Conservation (phyloP, 1,139 yeast genomes). For the Protomyces inundatus region DNA sequence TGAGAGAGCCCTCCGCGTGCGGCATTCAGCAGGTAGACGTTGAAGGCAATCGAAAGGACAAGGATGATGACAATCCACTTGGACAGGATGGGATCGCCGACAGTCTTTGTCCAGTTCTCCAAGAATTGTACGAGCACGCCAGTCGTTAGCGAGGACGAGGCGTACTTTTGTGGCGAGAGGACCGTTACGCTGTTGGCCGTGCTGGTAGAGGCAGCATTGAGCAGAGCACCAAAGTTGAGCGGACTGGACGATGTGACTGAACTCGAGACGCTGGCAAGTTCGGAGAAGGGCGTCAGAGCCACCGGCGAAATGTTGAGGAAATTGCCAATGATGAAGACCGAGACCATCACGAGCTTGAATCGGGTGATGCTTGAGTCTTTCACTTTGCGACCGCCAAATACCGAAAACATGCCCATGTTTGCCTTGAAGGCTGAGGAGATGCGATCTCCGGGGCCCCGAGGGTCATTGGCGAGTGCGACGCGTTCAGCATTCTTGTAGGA, state of each 20-base stretch:
- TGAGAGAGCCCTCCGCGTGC: conserved; percentile 34
- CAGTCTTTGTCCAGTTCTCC: conserved; percentile 61
- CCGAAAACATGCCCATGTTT: conserved; percentile 25
- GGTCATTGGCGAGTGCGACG: conserved; percentile 41
- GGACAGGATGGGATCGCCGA: conserved; percentile 74
- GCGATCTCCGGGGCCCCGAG: conserved; percentile 26
- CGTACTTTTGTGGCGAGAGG: conserved; percentile 61
- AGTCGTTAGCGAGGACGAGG: conserved; percentile 64
- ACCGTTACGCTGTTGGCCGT: conserved; percentile 47
- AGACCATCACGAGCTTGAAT: conserved; percentile 51
- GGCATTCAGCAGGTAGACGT: conserved; percentile 64
- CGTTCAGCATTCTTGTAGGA: conserved; percentile 64
- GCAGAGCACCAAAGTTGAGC: conserved; percentile 14
- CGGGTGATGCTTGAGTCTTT: conserved; percentile 34
- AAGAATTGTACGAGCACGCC: conserved; percentile 54
- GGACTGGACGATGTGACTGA: conserved; percentile 8
- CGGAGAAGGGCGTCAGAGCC: conserved; percentile 16
- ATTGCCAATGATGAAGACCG: conserved; percentile 66
- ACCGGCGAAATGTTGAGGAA: conserved; percentile 52
- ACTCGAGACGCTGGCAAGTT: conserved; percentile 37
- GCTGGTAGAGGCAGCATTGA: conserved; percentile 35
- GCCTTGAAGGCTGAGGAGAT: conserved; percentile 13
- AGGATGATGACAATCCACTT: conserved; percentile 70
- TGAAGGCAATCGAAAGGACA: conserved; percentile 69
- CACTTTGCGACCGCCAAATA: conserved; percentile 31